Evolutionary conservation across 1,284 basidiomycete genomes (phyloP).

Genomic region (Apiotrichum domesticum): DNA sequence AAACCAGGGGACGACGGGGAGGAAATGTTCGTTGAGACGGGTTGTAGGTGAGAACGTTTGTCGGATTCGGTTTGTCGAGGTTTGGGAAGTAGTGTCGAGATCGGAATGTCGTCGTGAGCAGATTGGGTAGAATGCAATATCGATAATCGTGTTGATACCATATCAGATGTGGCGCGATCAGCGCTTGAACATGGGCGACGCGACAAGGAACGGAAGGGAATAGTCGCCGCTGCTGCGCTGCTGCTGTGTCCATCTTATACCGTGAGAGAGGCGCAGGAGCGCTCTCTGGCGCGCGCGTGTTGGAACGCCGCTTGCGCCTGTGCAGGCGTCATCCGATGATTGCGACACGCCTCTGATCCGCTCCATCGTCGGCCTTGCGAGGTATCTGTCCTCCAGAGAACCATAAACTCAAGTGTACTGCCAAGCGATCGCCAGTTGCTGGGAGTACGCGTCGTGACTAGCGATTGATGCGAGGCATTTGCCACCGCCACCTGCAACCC

Average conservation of each 20-base stretch:
- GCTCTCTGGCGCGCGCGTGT: not conserved
- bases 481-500: not conserved
- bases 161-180: constrained; percentile 9
- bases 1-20: constrained; percentile 31
- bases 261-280: not conserved
- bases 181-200: constrained; percentile 8
- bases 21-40: constrained; percentile 22
- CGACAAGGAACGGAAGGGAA: not conserved
- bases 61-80: not conserved
- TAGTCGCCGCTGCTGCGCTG: constrained; percentile 8
- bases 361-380: not conserved
- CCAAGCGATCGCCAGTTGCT: not conserved
- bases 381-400: not conserved
- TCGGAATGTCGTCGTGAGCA: too few species aligned
- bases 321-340: constrained; percentile 3
- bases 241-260: not conserved
- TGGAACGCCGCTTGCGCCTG: not conserved
- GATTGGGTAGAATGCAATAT: not conserved
- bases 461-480: not conserved
- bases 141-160: too few species aligned
- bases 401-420: not conserved
- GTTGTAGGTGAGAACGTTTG: not conserved
- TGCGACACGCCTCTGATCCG: not conserved
- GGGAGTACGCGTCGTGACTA: not conserved
- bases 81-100: too few species aligned